These are phyloP conservation scores for Anisodus tanguticus DNA, from an alignment of 257 asterid species.

Conservation along the genomic window DNA sequence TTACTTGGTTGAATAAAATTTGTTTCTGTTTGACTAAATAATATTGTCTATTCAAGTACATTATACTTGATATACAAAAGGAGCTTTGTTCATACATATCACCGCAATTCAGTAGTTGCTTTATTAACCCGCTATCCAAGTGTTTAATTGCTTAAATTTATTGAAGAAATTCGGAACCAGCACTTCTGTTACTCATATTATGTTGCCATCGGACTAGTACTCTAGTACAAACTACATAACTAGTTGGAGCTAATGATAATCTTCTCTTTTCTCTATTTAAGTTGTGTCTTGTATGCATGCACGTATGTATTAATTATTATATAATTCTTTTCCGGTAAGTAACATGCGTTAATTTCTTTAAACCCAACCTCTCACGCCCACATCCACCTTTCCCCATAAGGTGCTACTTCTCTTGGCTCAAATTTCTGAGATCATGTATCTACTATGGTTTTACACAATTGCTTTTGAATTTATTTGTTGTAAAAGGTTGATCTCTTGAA, in stretches of 20 bases:
- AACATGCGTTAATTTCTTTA: neutral
- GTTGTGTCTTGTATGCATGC: neutral
- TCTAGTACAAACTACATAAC: neutral
- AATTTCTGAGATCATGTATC: neutral
- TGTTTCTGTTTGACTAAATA: too few relatives aligned
- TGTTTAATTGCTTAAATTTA: neutral
- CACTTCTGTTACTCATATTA: neutral
- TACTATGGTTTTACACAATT: neutral
- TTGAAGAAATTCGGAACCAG: neutral
- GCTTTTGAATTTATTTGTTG: conserved; percentile 23
- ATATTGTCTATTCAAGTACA: neutral
- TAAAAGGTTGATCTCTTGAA: conserved; percentile 33
- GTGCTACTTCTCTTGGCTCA: neutral
- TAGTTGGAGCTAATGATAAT: conserved; percentile 14
- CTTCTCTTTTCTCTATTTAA: conserved; percentile 17
- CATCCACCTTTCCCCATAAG: neutral
- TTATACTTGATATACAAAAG: neutral
- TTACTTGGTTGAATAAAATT: too few relatives aligned
- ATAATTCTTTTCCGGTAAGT: neutral
- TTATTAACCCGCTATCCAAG: conserved; percentile 13
- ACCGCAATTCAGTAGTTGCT: neutral
- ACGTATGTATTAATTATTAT: neutral
- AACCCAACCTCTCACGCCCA: neutral
- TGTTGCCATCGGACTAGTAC: neutral
- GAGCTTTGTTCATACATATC: neutral